Conservation (phyloP, 208 protist species). For the Wallacemonas collosoma region DNA sequence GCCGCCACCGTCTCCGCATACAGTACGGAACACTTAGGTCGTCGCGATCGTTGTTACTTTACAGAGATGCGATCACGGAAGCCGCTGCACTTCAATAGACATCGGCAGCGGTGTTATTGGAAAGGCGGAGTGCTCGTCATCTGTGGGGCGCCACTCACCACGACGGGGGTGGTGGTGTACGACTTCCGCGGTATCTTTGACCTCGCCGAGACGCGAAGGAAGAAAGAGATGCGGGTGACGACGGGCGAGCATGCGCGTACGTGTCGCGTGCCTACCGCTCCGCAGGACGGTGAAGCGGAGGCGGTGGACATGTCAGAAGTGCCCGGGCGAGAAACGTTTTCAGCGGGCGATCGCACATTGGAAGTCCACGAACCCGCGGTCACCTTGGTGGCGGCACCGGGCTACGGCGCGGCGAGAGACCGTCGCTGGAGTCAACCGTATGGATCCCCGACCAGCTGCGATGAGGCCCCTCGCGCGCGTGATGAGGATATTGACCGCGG, state of each 20-base stretch:
- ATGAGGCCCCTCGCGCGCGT: no score
- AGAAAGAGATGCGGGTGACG: neutral
- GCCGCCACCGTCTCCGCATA: neutral
- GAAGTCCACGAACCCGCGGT: no score
- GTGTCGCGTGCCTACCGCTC: neutral
- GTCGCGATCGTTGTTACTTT: neutral
- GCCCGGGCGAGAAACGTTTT: neutral
- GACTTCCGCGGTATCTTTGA: slow-evolving; percentile 3
- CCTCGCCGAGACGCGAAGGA: neutral
- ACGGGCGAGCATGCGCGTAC: neutral
- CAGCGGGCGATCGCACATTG: neutral
- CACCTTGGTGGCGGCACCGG: no score
- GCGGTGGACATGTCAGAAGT: no score
- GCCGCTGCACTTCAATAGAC: neutral
- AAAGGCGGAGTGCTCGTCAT: neutral
- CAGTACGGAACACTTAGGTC: neutral
- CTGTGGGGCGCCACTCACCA: neutral
- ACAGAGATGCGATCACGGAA: neutral
- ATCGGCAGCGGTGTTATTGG: neutral
- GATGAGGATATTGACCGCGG: no score
- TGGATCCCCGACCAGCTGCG: no score
- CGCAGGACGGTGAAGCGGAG: no score
- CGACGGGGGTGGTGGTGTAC: neutral
- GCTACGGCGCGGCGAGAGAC: no score
- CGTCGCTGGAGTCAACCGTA: no score